Conservation (phyloP, 108 stramenopile species). For the Pseudonitzschia multiseries region DNA sequence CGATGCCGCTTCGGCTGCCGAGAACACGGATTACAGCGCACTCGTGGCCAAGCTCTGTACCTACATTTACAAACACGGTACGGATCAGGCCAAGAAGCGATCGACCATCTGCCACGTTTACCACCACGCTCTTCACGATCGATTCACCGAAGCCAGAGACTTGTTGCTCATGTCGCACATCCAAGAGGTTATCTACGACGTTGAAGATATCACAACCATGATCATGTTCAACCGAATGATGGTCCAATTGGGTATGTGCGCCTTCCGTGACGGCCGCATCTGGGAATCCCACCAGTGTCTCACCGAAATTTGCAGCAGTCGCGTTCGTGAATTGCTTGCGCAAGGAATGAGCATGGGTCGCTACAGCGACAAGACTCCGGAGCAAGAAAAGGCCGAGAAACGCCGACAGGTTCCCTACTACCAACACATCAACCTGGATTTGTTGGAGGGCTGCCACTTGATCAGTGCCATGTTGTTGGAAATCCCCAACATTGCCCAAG, state of each 20-base stretch:
- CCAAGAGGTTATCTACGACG: conserved; percentile 78
- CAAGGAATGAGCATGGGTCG: conserved; percentile 86
- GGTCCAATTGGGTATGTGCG: conserved; percentile 95
- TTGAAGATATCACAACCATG: conserved; percentile 90
- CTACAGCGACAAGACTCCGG: conserved; percentile 87
- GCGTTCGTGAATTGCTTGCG: conserved; percentile 94
- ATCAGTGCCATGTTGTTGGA: conserved; percentile 98
- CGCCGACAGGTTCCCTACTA: conserved; percentile 96
- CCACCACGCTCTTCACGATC: conserved; percentile 96
- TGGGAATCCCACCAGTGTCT: conserved; percentile 95
- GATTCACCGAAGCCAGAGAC: conserved; percentile 95
- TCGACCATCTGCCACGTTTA: conserved; percentile 97
- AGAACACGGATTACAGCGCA: conserved; percentile 36
- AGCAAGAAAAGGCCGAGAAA: conserved; percentile 97
- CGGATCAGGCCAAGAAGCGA: conserved; percentile 82
- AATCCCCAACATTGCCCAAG: conserved; percentile 94
- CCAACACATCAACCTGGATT: conserved; percentile 95
- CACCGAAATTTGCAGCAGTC: conserved; percentile 87
- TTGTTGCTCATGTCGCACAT: conserved; percentile 96
- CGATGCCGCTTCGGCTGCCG: conserved; percentile 21
- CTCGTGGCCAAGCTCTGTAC: conserved; percentile 76
- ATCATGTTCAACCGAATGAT: conserved; percentile 98
- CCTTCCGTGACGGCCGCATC: conserved; percentile 94
- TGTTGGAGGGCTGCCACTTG: conserved; percentile 95
- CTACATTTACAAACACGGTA: conserved; percentile 91